These are phyloP conservation scores for Blumeria hordei DNA, from an alignment of 2,329 filamentous ascomycete genomes.

Conservation along the genomic window DNA sequence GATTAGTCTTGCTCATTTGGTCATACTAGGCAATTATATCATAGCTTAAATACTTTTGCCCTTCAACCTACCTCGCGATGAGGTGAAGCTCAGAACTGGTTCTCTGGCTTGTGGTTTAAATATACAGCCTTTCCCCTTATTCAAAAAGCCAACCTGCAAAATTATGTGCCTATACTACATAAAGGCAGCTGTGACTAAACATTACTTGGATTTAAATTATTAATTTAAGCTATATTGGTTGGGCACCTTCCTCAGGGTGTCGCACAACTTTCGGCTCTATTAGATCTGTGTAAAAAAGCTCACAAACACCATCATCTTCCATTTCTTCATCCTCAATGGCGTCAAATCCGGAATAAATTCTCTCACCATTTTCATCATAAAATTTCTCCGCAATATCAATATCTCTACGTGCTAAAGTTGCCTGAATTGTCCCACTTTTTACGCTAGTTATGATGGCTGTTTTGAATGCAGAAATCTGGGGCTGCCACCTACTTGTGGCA, in stretches of 20 bases:
- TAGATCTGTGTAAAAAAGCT: slow-evolving; percentile 35
- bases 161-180: too few relatives aligned
- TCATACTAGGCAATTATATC: too few relatives aligned
- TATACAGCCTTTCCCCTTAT: too few relatives aligned
- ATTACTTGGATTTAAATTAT: too few relatives aligned
- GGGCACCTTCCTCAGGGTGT: slow-evolving; percentile 15
- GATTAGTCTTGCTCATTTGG: too few relatives aligned
- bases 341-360: slow-evolving; percentile 59
- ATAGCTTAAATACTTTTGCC: too few relatives aligned
- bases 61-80: too few relatives aligned
- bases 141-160: too few relatives aligned
- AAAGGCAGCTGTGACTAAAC: too few relatives aligned
- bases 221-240: too few relatives aligned
- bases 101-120: too few relatives aligned
- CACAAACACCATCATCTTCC: slow-evolving; percentile 33
- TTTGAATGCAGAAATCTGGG: slow-evolving; percentile 32
- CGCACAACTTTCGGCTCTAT: slow-evolving; percentile 42
- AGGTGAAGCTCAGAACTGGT: too few relatives aligned
- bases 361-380: slow-evolving; percentile 43
- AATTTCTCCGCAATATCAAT: slow-evolving; percentile 29
- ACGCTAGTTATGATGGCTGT: slow-evolving; percentile 38
- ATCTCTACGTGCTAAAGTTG: slow-evolving; percentile 48
- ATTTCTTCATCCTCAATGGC: slow-evolving; percentile 33
- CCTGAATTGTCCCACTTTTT: slow-evolving; percentile 27
- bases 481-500: slow-evolving; percentile 39